A percentile compares a stretch with the other conserved stretches of the same genome.
Conservation (phyloP, 1,284 basidiomycete genomes). For the Porogramme epimiltina region DNA sequence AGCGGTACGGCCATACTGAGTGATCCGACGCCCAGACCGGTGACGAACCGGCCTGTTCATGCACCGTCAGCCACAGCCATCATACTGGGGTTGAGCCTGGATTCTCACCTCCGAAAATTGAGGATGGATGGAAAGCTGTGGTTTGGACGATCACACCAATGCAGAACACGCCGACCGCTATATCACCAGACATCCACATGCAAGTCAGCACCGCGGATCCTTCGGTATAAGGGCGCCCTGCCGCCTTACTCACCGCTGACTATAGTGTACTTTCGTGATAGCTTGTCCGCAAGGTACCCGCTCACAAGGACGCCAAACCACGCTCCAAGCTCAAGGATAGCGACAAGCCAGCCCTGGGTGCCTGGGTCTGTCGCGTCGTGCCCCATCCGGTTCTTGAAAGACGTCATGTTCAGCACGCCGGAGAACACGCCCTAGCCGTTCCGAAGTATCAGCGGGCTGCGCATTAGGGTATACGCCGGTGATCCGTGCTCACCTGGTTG, state of each 20-base stretch:
- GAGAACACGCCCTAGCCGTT: slow-evolving; percentile 68
- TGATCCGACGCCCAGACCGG: slow-evolving; percentile 77
- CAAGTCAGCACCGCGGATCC: background rate
- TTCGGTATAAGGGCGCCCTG: background rate
- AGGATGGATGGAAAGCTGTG: slow-evolving; percentile 51
- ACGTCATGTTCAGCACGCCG: slow-evolving; percentile 62
- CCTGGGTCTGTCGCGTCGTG: slow-evolving; percentile 49
- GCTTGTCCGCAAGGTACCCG: slow-evolving; percentile 69
- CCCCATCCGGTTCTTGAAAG: slow-evolving; percentile 57
- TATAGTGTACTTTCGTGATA: slow-evolving; percentile 74
- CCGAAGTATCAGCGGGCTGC: slow-evolving; percentile 13
- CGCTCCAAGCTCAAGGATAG: slow-evolving; percentile 71
- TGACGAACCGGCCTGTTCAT: slow-evolving; percentile 63
- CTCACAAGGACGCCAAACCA: slow-evolving; percentile 74
- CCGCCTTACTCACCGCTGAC: slow-evolving; percentile 48
- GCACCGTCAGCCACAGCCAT: slow-evolving; percentile 4
- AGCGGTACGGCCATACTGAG: slow-evolving; percentile 76
- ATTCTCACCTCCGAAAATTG: slow-evolving; percentile 63
- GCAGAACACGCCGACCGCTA: slow-evolving; percentile 67
- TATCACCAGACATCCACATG: no score
- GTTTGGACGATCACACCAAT: slow-evolving; percentile 72
- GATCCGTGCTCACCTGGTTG: slow-evolving; percentile 50
- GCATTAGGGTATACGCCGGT: background rate
- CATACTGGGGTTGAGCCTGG: background rate
- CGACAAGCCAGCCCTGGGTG: slow-evolving; percentile 69